Percentiles rank a stretch among this genome's conserved stretches.
phyloP scores from a whole-genome alignment of 2,329 filamentous ascomycete genomes.

The Ophiostoma perfectum region DNA sequence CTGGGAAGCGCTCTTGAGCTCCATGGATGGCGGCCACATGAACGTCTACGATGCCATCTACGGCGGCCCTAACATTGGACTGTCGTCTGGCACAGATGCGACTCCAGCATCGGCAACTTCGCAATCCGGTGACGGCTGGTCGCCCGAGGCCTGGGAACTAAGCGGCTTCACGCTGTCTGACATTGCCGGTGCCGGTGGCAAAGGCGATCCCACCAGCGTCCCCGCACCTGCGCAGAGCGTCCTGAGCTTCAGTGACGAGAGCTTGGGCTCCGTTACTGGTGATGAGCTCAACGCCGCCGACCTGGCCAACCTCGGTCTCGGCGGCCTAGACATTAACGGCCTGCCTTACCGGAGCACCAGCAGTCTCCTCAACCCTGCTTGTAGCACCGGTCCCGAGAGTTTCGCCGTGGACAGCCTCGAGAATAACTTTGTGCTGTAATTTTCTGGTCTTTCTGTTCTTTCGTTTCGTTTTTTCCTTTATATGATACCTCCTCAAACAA shows the following conservation, averaged over 20 bases:
- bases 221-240: slow-evolving; percentile 47
- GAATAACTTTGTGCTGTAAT: slow-evolving; percentile 30
- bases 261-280: slow-evolving; percentile 46
- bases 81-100: slow-evolving; percentile 35
- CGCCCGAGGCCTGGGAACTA: slow-evolving; percentile 54
- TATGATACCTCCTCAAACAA: background rate
- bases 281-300: slow-evolving; percentile 48
- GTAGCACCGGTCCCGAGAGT: slow-evolving; percentile 27
- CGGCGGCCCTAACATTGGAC: slow-evolving; percentile 53
- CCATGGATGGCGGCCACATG: slow-evolving; percentile 70
- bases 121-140: slow-evolving; percentile 42
- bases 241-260: slow-evolving; percentile 53
- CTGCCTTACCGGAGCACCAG: slow-evolving; percentile 35
- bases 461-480: background rate
- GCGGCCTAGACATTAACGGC: slow-evolving; percentile 39
- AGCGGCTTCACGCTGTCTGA: slow-evolving; percentile 47
- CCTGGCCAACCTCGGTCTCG: slow-evolving; percentile 38
- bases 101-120: slow-evolving; percentile 39
- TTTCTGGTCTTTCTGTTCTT: slow-evolving; percentile 28
- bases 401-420: slow-evolving; percentile 42
- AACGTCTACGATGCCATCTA: slow-evolving; percentile 85
- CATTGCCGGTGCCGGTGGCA: slow-evolving; percentile 29
- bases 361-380: slow-evolving; percentile 22
- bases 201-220: slow-evolving; percentile 29
- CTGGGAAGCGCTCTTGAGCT: slow-evolving; percentile 77